Percentiles rank a stretch among this genome's conserved stretches.
phyloP scores from a whole-genome alignment of 1,284 basidiomycete species.

The Sanghuangporus sanghuang region DNA sequence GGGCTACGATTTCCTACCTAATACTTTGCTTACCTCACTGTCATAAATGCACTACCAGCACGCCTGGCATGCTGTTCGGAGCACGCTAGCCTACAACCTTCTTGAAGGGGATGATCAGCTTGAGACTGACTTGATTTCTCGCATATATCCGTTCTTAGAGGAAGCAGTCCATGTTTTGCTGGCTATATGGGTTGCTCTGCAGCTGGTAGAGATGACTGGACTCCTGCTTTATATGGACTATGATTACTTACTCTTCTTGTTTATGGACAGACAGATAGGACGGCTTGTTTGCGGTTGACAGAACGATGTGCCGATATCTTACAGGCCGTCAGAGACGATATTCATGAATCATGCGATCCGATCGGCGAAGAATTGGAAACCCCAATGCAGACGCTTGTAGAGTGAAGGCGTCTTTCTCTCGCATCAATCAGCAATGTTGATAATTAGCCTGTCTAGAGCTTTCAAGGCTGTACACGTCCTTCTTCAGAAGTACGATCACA shows the following conservation, averaged over 20 bases:
- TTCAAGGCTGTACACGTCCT: slow-evolving; percentile 46
- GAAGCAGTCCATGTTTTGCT: no score
- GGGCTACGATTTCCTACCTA: no score
- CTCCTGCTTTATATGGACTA: no score
- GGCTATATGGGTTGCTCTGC: no score
- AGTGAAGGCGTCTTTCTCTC: slow-evolving; percentile 34
- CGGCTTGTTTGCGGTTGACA: slow-evolving; percentile 44
- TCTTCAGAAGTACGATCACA: slow-evolving; percentile 52
- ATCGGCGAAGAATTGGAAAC: slow-evolving; percentile 31
- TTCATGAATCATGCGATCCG: slow-evolving; percentile 34
- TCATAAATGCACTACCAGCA: no score
- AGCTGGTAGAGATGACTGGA: no score
- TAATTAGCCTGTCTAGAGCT: slow-evolving; percentile 25
- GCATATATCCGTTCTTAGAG: no score
- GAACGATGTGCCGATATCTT: slow-evolving; percentile 49
- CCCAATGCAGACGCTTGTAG: slow-evolving; percentile 41
- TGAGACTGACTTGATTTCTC: no score
- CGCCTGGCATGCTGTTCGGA: no score
- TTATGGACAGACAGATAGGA: slow-evolving; percentile 40
- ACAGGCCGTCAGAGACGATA: slow-evolving; percentile 41
- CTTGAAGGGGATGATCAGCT: no score
- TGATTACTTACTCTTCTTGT: not conserved
- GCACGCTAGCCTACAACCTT: no score
- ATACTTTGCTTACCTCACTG: no score
- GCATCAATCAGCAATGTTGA: not conserved